Evolutionary conservation across 805 yeast genomes (phyloP).

Genomic region (Priceomyces fermenticarens): DNA sequence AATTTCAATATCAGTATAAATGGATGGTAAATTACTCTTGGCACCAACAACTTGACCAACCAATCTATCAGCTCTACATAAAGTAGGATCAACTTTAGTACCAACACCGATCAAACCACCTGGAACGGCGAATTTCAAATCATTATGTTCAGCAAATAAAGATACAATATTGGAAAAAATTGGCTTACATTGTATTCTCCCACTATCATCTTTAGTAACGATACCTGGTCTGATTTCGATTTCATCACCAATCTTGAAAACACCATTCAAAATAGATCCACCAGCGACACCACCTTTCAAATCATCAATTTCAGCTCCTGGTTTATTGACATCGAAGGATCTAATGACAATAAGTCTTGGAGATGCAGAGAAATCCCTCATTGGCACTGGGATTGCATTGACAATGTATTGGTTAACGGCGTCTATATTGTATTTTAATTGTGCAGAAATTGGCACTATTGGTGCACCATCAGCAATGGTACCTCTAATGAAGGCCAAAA

Average conservation of each 20-base stretch:
- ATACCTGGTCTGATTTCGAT: conserved; percentile 99
- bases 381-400: conserved; percentile 92
- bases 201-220: conserved; percentile 87
- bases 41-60: conserved; percentile 99
- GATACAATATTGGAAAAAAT: conserved; percentile 92
- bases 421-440: conserved; percentile 95
- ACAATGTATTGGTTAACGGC: conserved; percentile 97
- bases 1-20: conserved; percentile 95
- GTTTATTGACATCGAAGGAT: conserved; percentile 97
- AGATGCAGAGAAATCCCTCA: conserved; percentile 89
- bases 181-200: conserved; percentile 91
- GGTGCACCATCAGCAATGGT: conserved; percentile 99
- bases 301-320: conserved; percentile 96
- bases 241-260: conserved; percentile 94
- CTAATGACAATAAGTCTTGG: conserved; percentile 96
- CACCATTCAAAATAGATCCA: conserved; percentile 97
- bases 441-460: conserved; percentile 97
- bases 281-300: conserved; percentile 99
- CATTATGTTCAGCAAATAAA: conserved; percentile 95
- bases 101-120: conserved; percentile 99
- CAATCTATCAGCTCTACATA: conserved; percentile 98
- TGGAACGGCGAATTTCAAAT: conserved; percentile 97
- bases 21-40: conserved; percentile 91
- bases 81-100: conserved; percentile 96
- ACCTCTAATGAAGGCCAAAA: conserved; percentile 89